Percentiles rank a stretch among this genome's conserved stretches.
Conservation (phyloP, 108 stramenopile species). For the Nannochloropsis gaditana region DNA sequence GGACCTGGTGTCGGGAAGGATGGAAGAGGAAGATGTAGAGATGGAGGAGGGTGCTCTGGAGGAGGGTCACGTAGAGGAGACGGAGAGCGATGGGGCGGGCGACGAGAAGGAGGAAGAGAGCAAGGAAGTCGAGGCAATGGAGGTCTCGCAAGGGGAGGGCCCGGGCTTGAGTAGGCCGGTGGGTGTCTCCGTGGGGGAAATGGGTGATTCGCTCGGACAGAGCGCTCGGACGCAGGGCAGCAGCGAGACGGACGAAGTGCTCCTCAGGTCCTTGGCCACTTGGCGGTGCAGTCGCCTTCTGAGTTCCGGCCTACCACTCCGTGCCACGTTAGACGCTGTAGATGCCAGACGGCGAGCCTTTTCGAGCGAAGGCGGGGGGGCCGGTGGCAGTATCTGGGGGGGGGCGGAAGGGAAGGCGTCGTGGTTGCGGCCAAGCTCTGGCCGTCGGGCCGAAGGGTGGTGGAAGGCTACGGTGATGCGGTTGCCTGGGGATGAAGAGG, state of each 20-base stretch:
- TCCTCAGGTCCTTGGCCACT: not conserved
- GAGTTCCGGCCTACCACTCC: not conserved
- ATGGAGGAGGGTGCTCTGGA: not conserved
- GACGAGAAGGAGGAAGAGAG: not conserved
- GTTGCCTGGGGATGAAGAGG: not conserved
- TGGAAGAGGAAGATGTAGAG: not conserved
- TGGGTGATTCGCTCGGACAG: too few species aligned
- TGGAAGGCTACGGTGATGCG: not conserved
- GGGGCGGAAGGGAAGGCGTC: not conserved
- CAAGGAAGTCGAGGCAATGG: not conserved
- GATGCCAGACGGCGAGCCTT: not conserved
- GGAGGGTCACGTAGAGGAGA: not conserved
- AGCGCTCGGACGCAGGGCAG: not conserved
- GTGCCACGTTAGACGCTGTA: slow-evolving; percentile 8
- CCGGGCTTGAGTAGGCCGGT: too few species aligned
- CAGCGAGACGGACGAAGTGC: not conserved
- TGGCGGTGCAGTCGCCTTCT: slow-evolving; percentile 17
- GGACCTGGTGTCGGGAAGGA: not conserved
- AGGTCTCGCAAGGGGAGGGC: not conserved
- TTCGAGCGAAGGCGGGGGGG: not conserved
- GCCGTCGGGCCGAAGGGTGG: not conserved
- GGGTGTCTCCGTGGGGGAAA: too few species aligned
- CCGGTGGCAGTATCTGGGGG: not conserved
- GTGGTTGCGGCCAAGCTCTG: not conserved
- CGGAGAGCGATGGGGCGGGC: not conserved